Evolutionary conservation across 345 rosid species (phyloP).

Genomic region (Eucalyptus camaldulensis): DNA sequence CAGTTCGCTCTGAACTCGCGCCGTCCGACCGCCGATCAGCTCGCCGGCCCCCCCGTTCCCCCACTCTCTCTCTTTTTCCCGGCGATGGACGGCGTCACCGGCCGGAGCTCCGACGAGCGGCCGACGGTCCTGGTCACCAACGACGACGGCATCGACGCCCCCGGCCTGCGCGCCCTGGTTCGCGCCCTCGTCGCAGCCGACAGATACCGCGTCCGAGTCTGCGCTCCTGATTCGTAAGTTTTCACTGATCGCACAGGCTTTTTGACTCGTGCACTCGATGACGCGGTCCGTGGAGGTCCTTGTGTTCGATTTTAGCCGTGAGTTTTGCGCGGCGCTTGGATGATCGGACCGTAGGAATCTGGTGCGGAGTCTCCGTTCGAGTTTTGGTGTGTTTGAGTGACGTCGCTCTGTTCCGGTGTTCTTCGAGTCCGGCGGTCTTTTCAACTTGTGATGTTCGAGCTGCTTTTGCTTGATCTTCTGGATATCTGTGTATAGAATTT

Average conservation of each 20-base stretch:
- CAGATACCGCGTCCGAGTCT: slow-evolving; percentile 56
- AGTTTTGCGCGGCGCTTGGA: neutral
- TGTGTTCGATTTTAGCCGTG: neutral
- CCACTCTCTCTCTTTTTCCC: neutral
- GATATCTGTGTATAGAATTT: neutral
- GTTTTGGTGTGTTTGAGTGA: neutral
- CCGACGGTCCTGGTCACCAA: slow-evolving; percentile 69
- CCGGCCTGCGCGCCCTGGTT: slow-evolving; percentile 65
- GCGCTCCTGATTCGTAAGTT: slow-evolving; percentile 87
- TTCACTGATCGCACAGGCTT: neutral
- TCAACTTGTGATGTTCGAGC: neutral
- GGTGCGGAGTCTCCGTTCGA: neutral
- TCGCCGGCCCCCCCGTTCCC: neutral
- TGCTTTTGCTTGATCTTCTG: neutral
- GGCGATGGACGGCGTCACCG: neutral
- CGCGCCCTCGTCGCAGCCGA: slow-evolving; percentile 54
- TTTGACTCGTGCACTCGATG: neutral
- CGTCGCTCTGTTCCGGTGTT: neutral
- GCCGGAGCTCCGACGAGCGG: neutral
- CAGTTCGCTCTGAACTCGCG: neutral
- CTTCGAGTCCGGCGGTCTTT: neutral
- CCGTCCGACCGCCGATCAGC: neutral
- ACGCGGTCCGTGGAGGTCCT: neutral
- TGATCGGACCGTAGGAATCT: neutral
- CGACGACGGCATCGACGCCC: slow-evolving; percentile 95